These are phyloP conservation scores for Aspergillus hancockii DNA, from an alignment of 495 filamentous ascomycete species.

Conservation along the genomic window DNA sequence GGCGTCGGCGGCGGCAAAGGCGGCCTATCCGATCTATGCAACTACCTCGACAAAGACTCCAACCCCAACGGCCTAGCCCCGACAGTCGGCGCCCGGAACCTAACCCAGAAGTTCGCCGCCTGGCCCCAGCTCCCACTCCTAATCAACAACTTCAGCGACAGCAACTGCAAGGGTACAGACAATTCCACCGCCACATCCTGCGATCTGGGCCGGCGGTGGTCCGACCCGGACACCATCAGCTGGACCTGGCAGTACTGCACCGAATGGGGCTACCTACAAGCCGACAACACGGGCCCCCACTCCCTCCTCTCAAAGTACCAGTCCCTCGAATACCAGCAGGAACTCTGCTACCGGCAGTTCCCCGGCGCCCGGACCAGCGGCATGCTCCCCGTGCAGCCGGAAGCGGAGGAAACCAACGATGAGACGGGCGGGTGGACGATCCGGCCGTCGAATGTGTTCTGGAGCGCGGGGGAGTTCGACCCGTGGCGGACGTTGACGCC, in stretches of 20 bases:
- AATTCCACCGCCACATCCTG: conserved; percentile 32
- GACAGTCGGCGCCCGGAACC: conserved; percentile 37
- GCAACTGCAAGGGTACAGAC: conserved; percentile 43
- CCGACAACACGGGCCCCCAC: conserved; percentile 51
- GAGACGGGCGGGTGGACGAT: conserved; percentile 57
- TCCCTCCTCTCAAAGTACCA: conserved; percentile 54
- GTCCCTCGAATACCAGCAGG: conserved; percentile 50
- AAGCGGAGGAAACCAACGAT: conserved; percentile 36
- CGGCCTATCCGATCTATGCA: conserved; percentile 47
- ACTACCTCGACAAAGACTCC: conserved; percentile 43
- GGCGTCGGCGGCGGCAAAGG: conserved; percentile 43
- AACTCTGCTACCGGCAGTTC: conserved; percentile 55
- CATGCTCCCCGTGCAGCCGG: conserved; percentile 45
- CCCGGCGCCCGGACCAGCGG: conserved; percentile 47
- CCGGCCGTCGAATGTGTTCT: conserved; percentile 58
- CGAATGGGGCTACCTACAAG: conserved; percentile 59
- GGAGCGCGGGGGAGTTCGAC: conserved; percentile 56
- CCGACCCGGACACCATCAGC: conserved; percentile 41
- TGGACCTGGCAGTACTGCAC: conserved; percentile 67
- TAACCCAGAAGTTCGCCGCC: conserved; percentile 45
- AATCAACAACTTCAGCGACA: conserved; percentile 43
- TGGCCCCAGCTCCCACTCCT: conserved; percentile 44
- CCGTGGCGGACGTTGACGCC: conserved; percentile 58
- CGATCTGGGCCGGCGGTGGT: conserved; percentile 36
- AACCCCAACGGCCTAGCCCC: conserved; percentile 39